Conservation (phyloP, 495 filamentous ascomycete genomes). For the Penicillium canariense region DNA sequence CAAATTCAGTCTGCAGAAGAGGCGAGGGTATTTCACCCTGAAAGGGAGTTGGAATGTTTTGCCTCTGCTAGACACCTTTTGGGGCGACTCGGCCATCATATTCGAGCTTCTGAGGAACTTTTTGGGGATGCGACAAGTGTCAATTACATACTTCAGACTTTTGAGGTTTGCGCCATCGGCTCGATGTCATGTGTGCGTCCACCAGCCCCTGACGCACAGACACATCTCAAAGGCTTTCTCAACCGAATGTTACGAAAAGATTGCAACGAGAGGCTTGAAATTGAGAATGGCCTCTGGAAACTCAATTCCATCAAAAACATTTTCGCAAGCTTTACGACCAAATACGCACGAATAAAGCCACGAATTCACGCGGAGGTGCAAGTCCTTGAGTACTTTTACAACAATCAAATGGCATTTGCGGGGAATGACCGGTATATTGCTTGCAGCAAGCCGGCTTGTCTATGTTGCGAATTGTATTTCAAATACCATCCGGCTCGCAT, state of each 20-base stretch:
- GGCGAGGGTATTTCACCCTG: neutral
- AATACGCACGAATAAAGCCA: neutral
- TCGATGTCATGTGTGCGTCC: neutral
- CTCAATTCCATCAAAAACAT: neutral
- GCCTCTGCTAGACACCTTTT: neutral
- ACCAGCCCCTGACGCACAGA: neutral
- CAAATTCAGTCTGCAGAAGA: neutral
- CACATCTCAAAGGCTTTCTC: neutral
- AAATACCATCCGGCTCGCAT: slow-evolving; percentile 2
- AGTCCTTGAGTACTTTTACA: neutral
- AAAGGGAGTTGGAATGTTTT: neutral
- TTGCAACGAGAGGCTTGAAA: neutral
- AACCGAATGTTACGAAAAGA: slow-evolving; percentile 1
- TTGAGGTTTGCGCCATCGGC: neutral
- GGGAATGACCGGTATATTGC: slow-evolving; percentile 1
- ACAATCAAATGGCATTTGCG: neutral
- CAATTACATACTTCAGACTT: neutral
- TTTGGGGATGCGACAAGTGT: neutral
- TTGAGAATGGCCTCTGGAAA: neutral
- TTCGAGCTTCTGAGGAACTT: neutral
- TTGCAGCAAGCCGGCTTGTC: slow-evolving; percentile 5
- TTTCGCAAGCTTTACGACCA: neutral
- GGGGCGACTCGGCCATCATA: neutral
- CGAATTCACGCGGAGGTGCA: neutral
- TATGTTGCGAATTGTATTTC: slow-evolving; percentile 8